These are phyloP conservation scores for Chlamydomonas applanata DNA, from an alignment of 139 green algal genomes.

Conservation along the genomic window DNA sequence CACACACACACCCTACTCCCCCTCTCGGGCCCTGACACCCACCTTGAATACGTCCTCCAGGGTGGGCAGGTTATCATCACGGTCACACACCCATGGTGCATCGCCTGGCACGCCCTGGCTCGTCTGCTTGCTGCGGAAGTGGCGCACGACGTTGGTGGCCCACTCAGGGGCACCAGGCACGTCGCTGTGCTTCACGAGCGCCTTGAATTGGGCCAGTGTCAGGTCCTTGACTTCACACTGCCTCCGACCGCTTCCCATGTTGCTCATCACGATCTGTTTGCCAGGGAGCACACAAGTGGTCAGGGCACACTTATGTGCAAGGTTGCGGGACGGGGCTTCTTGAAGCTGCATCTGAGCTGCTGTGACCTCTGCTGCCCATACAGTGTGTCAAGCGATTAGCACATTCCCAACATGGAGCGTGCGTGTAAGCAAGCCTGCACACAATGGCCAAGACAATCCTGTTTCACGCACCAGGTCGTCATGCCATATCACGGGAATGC, in stretches of 20 bases:
- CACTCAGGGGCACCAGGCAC: background rate
- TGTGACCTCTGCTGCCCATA: too few relatives aligned
- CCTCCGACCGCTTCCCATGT: too few relatives aligned
- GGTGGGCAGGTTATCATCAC: conserved; percentile 76
- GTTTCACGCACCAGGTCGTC: conserved; percentile 52
- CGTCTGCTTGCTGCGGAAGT: conserved; percentile 26
- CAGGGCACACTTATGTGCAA: too few relatives aligned
- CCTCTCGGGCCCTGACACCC: background rate
- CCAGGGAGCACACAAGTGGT: too few relatives aligned
- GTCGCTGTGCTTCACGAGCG: conserved; percentile 28
- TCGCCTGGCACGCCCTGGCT: background rate
- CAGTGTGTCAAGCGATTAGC: too few relatives aligned
- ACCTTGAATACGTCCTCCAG: conserved; percentile 64
- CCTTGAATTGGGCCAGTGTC: conserved; percentile 60
- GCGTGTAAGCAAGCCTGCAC: too few relatives aligned
- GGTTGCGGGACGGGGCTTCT: too few relatives aligned
- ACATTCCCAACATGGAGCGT: too few relatives aligned
- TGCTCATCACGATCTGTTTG: too few relatives aligned
- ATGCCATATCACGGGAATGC: conserved; percentile 80
- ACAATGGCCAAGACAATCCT: too few relatives aligned
- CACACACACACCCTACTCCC: too few relatives aligned
- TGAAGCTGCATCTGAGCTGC: too few relatives aligned
- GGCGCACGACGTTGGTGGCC: background rate
- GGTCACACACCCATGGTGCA: conserved; percentile 40
- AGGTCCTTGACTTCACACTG: conserved; percentile 55